Percentiles rank a stretch among this genome's conserved stretches.
Evolutionary conservation across 2,329 filamentous ascomycete species (phyloP).

Genomic region (Scedosporium dehoogii): DNA sequence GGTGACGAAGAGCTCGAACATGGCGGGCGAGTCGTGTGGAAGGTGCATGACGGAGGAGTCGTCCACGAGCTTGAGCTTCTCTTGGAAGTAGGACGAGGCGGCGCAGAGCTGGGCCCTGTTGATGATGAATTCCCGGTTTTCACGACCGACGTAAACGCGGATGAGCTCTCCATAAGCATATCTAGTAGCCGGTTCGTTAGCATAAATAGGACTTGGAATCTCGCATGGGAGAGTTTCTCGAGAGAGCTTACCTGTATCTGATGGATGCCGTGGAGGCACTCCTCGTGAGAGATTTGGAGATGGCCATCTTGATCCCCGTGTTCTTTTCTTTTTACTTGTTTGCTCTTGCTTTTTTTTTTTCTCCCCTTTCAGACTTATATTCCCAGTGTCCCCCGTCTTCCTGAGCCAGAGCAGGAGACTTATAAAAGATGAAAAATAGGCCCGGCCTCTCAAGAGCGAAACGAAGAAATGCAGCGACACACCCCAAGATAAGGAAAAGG

Average conservation of each 20-base stretch:
- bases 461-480: not conserved
- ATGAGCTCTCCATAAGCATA: conserved; percentile 17
- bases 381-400: not conserved
- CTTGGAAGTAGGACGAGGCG: conserved; percentile 37
- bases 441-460: not conserved
- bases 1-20: conserved; percentile 43
- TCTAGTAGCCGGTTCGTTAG: not conserved
- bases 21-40: conserved; percentile 36
- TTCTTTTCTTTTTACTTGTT: not conserved
- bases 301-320: not conserved
- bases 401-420: not conserved
- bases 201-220: not conserved
- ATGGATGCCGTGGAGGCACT: conserved; percentile 3
- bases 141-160: conserved; percentile 32
- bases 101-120: conserved; percentile 35
- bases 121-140: conserved; percentile 29
- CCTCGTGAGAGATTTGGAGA: not conserved
- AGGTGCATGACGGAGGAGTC: conserved; percentile 27
- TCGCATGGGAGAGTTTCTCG: not conserved
- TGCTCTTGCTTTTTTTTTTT: not conserved
- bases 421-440: not conserved
- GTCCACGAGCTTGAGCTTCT: conserved; percentile 33
- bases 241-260: not conserved
- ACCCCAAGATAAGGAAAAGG: conserved; percentile 1
- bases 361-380: not conserved